Evolutionary conservation across 768 basidiomycete genomes (phyloP).

Genomic region (Lentinus brumalis): DNA sequence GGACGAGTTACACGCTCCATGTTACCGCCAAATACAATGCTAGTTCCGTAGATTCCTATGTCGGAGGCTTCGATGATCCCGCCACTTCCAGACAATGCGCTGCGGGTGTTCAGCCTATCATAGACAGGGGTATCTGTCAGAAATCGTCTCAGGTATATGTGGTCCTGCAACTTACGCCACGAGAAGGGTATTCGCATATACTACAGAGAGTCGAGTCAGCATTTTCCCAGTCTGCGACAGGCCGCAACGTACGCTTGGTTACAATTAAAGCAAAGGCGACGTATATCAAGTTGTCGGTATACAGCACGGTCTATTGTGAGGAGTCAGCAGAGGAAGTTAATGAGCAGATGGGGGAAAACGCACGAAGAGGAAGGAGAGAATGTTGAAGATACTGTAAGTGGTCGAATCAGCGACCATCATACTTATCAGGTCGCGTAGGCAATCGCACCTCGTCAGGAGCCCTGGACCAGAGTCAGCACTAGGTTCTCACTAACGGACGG

Average conservation of each 20-base stretch:
- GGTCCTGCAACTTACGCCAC: neutral
- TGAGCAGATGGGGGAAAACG: neutral
- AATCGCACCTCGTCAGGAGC: neutral
- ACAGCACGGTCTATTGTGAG: neutral
- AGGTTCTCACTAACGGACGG: too few relatives aligned
- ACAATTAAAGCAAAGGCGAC: neutral
- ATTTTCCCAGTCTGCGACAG: neutral
- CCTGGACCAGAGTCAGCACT: neutral
- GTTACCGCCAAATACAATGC: neutral
- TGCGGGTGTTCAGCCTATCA: neutral
- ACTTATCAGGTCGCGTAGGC: neutral
- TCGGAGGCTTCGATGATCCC: neutral
- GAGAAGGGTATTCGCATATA: neutral
- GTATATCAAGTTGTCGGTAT: neutral
- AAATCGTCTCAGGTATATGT: too few relatives aligned
- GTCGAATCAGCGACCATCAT: neutral
- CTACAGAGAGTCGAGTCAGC: neutral
- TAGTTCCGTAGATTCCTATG: neutral
- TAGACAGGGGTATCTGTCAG: neutral
- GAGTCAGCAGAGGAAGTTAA: neutral
- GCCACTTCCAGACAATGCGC: neutral
- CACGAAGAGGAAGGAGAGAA: neutral
- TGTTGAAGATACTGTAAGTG: neutral
- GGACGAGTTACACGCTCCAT: neutral
- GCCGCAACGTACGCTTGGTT: neutral